Base-by-base conservation (phyloP, 768 basidiomycete species). In the Rhizopogon sp. region DNA sequence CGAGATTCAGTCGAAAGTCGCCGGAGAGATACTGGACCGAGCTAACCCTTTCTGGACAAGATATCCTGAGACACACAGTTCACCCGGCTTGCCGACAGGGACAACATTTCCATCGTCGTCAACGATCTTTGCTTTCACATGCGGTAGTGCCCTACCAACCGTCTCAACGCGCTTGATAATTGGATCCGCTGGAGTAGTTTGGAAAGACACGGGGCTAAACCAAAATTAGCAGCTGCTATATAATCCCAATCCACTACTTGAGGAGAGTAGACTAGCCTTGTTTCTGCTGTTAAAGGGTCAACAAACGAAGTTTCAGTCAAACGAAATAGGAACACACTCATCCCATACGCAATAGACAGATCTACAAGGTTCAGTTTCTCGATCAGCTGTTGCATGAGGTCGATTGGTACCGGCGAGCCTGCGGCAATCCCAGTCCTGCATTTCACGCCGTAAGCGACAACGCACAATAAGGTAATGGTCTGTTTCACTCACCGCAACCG, bases 381-480 rank as follows among this genome's bases (percentile, higher is more conserved):
- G 20, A 89, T 88, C 31, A 93, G 75, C 39, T 75, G 78, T 58
- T 76, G 83, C 90, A 93, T 92, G 43, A 93, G 70, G 47, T 88
- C 82, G 39, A 87, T 91, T 6, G 90, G 90, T 35, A 92, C 73
- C 0, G 89, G 79, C 0, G 89, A 85, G 2, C 90, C 90, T 9
- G 88, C 87, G 31, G 89, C 89, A 54, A 91, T 89, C 0, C 90
- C 90, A 16, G 90, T 91, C 63, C 90, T 90, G 33, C n/a, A 17
- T 45, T 31, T 45, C 29, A 33, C 20, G 17, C 11, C 17, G 33
- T 47, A 3, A 47, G 11, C 17, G 31, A 33, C 17, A 9, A 33
- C 33, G 31, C 31, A 2, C 6, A 8, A 13, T 31, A 4, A 17
- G 11, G 29, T 3, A 16, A 53, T 1, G 31, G 35, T 4, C 33